Percentiles rank a stretch among this genome's conserved stretches.
These are phyloP conservation scores for Leucosporidium yakuticum DNA, from an alignment of 768 basidiomycete species.

Conservation along the genomic window DNA sequence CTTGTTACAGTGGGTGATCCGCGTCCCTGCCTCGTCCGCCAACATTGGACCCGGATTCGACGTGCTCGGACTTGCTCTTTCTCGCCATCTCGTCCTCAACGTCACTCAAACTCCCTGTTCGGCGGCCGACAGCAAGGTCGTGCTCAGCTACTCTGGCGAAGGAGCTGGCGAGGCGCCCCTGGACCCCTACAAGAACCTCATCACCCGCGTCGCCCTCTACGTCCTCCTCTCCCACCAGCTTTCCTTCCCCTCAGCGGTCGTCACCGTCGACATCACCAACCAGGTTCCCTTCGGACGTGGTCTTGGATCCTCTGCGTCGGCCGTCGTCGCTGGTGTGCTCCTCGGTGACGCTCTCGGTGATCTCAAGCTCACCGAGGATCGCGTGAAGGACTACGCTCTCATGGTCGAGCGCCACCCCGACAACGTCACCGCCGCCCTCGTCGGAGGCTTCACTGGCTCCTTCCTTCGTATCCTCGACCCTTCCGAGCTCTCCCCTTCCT, in stretches of 20 bases:
- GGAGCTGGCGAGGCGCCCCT: slow-evolving; percentile 87
- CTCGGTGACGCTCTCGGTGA: slow-evolving; percentile 76
- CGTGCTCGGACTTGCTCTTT: slow-evolving; percentile 95
- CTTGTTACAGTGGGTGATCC: slow-evolving; percentile 49
- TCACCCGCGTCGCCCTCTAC: slow-evolving; percentile 94
- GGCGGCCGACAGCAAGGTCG: slow-evolving; percentile 45
- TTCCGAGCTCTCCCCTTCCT: slow-evolving; percentile 71
- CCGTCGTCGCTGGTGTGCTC: slow-evolving; percentile 95
- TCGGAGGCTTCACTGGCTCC: slow-evolving; percentile 94
- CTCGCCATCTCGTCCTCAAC: slow-evolving; percentile 69
- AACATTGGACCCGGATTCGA: slow-evolving; percentile 99
- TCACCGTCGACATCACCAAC: slow-evolving; percentile 72
- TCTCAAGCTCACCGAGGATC: slow-evolving; percentile 60
- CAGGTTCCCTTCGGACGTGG: slow-evolving; percentile 97
- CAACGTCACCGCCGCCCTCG: slow-evolving; percentile 93
- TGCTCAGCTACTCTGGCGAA: slow-evolving; percentile 74
- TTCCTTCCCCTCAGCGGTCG: slow-evolving; percentile 50
- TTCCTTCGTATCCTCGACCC: slow-evolving; percentile 86
- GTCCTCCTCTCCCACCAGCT: slow-evolving; percentile 84
- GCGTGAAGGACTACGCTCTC: slow-evolving; percentile 88
- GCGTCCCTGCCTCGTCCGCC: slow-evolving; percentile 92
- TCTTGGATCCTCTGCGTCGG: slow-evolving; percentile 93
- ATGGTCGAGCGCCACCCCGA: slow-evolving; percentile 99
- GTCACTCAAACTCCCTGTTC: slow-evolving; percentile 50
- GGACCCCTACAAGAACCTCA: slow-evolving; percentile 92